phyloP scores from a whole-genome alignment of 73 alveolate species.

The Paramecium primaurelia region DNA sequence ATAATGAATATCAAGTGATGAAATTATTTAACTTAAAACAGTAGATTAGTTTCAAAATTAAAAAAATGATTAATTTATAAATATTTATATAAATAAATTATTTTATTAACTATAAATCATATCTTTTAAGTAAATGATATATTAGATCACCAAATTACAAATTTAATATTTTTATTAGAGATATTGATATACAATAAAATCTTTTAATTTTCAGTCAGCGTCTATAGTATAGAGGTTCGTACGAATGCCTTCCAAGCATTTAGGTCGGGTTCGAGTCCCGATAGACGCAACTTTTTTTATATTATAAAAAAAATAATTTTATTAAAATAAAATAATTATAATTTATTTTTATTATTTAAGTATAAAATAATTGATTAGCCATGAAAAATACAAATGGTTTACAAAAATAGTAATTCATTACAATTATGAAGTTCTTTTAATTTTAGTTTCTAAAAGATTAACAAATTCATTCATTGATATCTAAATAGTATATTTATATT shows the following conservation, averaged over 20 bases:
- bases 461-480: background rate
- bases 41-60: background rate
- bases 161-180: background rate
- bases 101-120: background rate
- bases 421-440: background rate
- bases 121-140: background rate
- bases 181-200: background rate
- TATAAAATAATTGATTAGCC: background rate
- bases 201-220: slow-evolving; percentile 53
- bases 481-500: background rate
- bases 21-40: no score
- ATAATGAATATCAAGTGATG: background rate
- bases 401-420: background rate
- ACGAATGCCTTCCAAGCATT: slow-evolving; percentile 87
- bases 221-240: slow-evolving; percentile 85
- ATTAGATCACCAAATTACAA: background rate
- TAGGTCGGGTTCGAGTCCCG: slow-evolving; percentile 94
- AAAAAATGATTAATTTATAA: background rate
- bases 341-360: background rate
- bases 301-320: background rate
- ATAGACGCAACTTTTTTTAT: slow-evolving; percentile 70
- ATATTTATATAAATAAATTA: no score
- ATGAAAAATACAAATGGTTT: background rate
- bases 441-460: background rate
- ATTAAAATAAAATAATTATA: no score